phyloP scores from a whole-genome alignment of 257 asterid species.

The Hygrophila difformis region DNA sequence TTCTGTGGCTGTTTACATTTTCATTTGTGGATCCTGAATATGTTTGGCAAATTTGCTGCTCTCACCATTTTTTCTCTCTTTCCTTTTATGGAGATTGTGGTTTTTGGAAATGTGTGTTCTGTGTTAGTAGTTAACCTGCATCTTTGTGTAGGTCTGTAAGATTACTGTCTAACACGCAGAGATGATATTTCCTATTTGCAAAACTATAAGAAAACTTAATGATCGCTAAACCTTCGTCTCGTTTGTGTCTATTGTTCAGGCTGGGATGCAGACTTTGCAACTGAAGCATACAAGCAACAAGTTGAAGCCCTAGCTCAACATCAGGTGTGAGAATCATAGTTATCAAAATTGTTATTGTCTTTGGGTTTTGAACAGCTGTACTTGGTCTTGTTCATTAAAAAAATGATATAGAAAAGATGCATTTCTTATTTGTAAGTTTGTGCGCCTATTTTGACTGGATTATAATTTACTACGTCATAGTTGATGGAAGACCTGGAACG shows the following conservation, averaged over 20 bases:
- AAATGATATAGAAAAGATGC: conserved; percentile 1
- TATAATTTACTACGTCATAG: conserved; percentile 31
- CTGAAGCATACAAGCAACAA: conserved; percentile 87
- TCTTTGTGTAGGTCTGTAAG: not conserved
- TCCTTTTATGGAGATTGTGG: not conserved
- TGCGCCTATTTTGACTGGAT: conserved; percentile 10
- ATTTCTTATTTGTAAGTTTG: not conserved
- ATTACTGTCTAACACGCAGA: no score
- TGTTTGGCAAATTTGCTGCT: no score
- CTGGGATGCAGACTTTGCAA: conserved; percentile 97
- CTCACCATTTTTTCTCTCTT: no score
- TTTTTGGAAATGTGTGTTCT: not conserved
- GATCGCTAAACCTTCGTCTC: no score
- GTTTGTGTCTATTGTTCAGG: conserved; percentile 37
- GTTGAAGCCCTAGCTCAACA: conserved; percentile 87
- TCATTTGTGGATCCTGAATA: no score
- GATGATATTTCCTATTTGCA: no score
- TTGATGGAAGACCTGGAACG: conserved; percentile 76
- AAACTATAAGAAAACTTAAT: no score
- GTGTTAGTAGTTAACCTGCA: not conserved
- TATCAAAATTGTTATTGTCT: not conserved
- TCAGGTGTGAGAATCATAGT: conserved; percentile 47
- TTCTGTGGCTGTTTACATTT: not conserved
- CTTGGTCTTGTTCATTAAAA: not conserved
- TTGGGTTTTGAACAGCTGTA: conserved; percentile 12